Conservation (phyloP, 352 stramenopile species). For the Blastocystis hominis region DNA sequence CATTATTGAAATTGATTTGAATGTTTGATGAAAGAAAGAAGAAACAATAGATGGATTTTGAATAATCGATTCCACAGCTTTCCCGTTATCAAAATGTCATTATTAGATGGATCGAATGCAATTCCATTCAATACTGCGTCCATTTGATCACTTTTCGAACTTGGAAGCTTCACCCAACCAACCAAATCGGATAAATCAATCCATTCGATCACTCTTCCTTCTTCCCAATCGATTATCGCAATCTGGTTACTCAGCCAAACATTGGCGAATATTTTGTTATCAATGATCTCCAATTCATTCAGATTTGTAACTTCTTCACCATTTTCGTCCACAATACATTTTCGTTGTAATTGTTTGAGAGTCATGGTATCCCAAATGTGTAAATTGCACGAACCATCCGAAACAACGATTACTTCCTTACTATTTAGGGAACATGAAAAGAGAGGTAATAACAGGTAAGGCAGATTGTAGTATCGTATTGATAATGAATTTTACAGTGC, state of each 20-base stretch:
- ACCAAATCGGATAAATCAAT: neutral
- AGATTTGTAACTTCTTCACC: neutral
- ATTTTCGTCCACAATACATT: constrained; percentile 19
- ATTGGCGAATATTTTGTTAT: neutral
- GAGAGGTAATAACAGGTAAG: too few relatives aligned
- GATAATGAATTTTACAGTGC: too few relatives aligned
- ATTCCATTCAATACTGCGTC: constrained; percentile 48
- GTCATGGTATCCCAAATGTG: constrained; percentile 9
- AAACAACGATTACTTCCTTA: neutral
- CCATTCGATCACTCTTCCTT: neutral
- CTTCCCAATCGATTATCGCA: constrained; percentile 19
- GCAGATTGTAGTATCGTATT: too few relatives aligned
- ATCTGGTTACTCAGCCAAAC: neutral
- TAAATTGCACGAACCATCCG: constrained; percentile 4
- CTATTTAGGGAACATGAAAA: too few relatives aligned
- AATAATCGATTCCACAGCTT: constrained; percentile 40
- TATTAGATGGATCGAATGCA: neutral
- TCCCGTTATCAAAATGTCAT: constrained; percentile 13
- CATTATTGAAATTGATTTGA: too few relatives aligned
- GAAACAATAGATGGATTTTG: neutral
- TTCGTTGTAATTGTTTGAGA: neutral
- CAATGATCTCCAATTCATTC: neutral
- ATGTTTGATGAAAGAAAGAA: neutral
- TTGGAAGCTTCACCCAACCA: neutral
- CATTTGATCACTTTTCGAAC: neutral